These are phyloP conservation scores for Waltergamsia citrina DNA, from an alignment of 2,329 filamentous ascomycete genomes.

Conservation along the genomic window DNA sequence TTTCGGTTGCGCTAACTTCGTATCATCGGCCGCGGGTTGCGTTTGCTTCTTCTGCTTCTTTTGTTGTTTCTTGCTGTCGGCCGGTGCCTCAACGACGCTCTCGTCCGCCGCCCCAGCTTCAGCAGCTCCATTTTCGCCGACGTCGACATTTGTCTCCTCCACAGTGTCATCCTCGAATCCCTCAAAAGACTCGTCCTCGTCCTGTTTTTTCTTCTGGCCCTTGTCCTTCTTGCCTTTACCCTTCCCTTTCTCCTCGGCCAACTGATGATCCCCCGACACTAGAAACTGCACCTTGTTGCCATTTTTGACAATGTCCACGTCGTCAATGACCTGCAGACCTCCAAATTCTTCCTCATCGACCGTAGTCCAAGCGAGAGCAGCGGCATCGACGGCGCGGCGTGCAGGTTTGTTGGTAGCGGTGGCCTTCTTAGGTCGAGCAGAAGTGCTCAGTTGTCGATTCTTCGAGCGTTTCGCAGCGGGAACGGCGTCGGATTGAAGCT, in stretches of 20 bases:
- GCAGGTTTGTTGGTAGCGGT: too few species aligned
- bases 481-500: slow-evolving; percentile 18
- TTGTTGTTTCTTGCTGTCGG: slow-evolving; percentile 11
- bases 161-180: slow-evolving; percentile 45
- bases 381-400: slow-evolving; percentile 27
- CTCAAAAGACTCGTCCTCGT: slow-evolving; percentile 50
- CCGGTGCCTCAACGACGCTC: slow-evolving; percentile 6
- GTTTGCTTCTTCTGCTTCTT: slow-evolving; percentile 12
- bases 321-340: slow-evolving; percentile 83
- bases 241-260: slow-evolving; percentile 8
- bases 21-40: slow-evolving; percentile 11
- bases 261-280: slow-evolving; percentile 15
- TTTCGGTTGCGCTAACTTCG: slow-evolving; percentile 24
- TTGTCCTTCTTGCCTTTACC: slow-evolving; percentile 9
- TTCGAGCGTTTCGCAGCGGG: slow-evolving; percentile 23
- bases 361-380: slow-evolving; percentile 52
- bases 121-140: slow-evolving; percentile 19
- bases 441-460: slow-evolving; percentile 9
- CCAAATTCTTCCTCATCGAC: slow-evolving; percentile 85
- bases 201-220: slow-evolving; percentile 9
- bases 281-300: slow-evolving; percentile 51
- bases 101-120: slow-evolving; percentile 18
- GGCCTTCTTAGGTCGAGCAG: slow-evolving; percentile 12
- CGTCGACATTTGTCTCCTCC: slow-evolving; percentile 19
- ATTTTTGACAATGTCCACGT: slow-evolving; percentile 72